Base-by-base conservation (phyloP, 2,329 filamentous ascomycete species). In the Microsporum canis region DNA sequence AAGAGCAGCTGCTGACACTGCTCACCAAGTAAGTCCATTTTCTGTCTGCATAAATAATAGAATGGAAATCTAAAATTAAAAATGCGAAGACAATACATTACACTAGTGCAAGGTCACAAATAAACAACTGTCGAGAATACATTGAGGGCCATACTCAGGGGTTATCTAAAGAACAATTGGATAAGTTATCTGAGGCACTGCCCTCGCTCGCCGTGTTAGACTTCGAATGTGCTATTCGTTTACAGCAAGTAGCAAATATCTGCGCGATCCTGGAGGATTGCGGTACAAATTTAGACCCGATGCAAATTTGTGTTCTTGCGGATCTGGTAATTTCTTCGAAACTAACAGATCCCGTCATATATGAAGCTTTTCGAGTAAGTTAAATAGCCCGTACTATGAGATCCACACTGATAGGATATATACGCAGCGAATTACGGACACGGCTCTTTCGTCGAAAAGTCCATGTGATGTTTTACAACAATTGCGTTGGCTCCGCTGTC, bases 51-150 rank as follows among this genome's bases (percentile, higher is more conserved):
- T 12, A 39, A 3, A 12, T 39, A 39, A 3, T 12, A 3, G 38
- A 12, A 36, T 36, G 34, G 38, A 39, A 23, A 23, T 23, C n/a
- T 27, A 47, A 23, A 5, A 47, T 12, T 34, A 34, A 55, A 34
- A 3, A n/a, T 38, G 23, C 36, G 34, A 84, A 70, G 69, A 14
- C 84, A 3, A 82, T 87, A 68, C 72, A 82, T 61, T 95, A 91
- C 65, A 71, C 83, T 0, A 72, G 78, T 57, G 77, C 84, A 57
- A 82, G 86, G 3, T 79, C 79, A 38, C 83, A 55, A 17, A 33
- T 55, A 7, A 12, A 23, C n/a, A 62, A 82, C 94, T 68, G 87
- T 88, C 67, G 77, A 84, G 56, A 84, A 87, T 17, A 87, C 83
- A 73, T 77, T 47, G 14, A 27, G 58, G 10, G 34, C 8, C 14